These are phyloP conservation scores for Sporisorium iseilematis-ciliati DNA, from an alignment of 1,284 basidiomycete species.

Conservation along the genomic window DNA sequence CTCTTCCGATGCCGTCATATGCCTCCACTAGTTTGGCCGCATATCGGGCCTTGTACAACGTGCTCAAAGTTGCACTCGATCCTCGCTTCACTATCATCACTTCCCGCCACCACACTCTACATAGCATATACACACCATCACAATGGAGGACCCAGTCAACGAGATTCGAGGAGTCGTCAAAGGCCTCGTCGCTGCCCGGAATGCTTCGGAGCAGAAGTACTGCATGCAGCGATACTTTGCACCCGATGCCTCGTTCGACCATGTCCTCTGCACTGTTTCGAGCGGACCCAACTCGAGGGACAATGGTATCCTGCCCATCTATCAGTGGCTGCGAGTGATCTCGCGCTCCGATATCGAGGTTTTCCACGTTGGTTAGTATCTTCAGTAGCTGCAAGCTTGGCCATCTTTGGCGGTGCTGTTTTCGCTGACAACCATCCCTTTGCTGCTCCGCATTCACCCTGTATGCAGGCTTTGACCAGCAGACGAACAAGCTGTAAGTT, in stretches of 20 bases:
- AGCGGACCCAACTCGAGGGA: conserved; percentile 61
- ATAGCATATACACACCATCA: conserved; percentile 6
- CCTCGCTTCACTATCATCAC: background rate
- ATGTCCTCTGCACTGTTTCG: conserved; percentile 63
- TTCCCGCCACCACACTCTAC: conserved; percentile 4
- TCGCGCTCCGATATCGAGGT: conserved; percentile 61
- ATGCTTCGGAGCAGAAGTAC: conserved; percentile 61
- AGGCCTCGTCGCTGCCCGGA: conserved; percentile 61
- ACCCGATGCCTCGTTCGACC: conserved; percentile 66
- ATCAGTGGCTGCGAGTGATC: conserved; percentile 65
- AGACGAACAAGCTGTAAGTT: conserved; percentile 28
- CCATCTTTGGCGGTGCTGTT: no score
- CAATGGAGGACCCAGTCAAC: conserved; percentile 63
- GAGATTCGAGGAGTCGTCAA: conserved; percentile 64
- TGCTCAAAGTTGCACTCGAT: background rate
- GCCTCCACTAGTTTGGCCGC: background rate
- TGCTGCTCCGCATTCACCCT: background rate
- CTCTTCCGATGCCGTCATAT: background rate
- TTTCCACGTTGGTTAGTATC: conserved; percentile 55
- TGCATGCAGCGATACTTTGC: conserved; percentile 60
- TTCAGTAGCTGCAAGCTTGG: no score
- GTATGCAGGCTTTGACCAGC: conserved; percentile 26
- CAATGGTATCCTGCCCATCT: conserved; percentile 64
- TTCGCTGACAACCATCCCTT: no score
- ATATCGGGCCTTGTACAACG: background rate